phyloP scores from a whole-genome alignment of 140 eudicot species.

The Ambrosia hybrid region DNA sequence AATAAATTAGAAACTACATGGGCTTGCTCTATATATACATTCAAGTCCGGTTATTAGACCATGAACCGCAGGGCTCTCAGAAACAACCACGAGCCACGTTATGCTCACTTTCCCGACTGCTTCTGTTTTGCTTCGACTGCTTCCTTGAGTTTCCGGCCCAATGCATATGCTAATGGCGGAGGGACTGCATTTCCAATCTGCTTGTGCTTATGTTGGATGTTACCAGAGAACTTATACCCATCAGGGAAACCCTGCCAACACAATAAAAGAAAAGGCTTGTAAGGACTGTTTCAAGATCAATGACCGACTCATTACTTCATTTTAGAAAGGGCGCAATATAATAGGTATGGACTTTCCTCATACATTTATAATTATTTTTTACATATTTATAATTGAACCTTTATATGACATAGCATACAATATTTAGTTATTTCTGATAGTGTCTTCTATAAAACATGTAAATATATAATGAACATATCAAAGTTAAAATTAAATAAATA shows the following conservation, averaged over 20 bases:
- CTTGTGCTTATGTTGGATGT: constrained; percentile 62
- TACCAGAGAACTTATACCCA: constrained; percentile 65
- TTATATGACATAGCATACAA: too few relatives aligned
- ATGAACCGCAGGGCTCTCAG: too few relatives aligned
- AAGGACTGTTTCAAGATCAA: not conserved
- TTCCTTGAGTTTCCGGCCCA: constrained; percentile 77
- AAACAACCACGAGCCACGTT: not conserved
- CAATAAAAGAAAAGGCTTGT: not conserved
- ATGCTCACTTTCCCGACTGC: constrained; percentile 6
- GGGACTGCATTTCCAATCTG: constrained; percentile 90
- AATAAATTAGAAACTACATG: not conserved
- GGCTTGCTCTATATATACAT: too few relatives aligned
- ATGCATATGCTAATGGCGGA: constrained; percentile 73
- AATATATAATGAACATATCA: too few relatives aligned
- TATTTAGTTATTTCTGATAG: too few relatives aligned
- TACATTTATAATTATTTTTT: too few relatives aligned
- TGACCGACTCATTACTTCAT: too few relatives aligned
- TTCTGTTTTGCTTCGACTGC: constrained; percentile 46
- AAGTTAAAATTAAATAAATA: too few relatives aligned
- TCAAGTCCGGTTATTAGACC: not conserved
- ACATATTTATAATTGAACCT: too few relatives aligned
- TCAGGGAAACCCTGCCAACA: constrained; percentile 68
- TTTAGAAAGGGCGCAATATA: too few relatives aligned
- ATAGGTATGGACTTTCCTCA: too few relatives aligned
- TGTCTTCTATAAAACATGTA: too few relatives aligned